Evolutionary conservation across 2,329 filamentous ascomycete genomes (phyloP), one percentile per base, ranked within the genome.

Genomic region (Trichoderma sp.): DNA sequence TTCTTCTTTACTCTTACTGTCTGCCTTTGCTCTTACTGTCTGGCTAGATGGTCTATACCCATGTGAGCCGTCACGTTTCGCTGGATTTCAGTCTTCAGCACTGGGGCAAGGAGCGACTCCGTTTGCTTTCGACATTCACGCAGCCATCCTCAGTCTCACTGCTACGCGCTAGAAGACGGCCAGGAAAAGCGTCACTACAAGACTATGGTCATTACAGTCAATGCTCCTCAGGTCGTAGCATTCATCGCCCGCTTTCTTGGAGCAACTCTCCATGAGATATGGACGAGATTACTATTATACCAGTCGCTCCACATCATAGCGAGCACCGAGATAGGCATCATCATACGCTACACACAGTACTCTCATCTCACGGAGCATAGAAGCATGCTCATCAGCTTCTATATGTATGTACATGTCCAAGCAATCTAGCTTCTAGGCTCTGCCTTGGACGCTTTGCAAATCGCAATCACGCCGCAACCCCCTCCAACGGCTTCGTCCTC

Each of bases 401-500:
- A 19, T 3, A 30, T 5, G 30, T 34, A 34, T 52, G 7, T 52
- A 34, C 28, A 39, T 39, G 14, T 39, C 12, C 10, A 39, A 39
- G 34, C 10, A 39, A 4, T 39, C 34, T 5, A 39, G 34, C 34
- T 39, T 52, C 50, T 52, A 15, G 28, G 6, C 0, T 28, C 34
- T 15, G 10, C 19, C 7, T 30, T 2, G 12, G 14, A 48, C 15
- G 15, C 3, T 14, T 45, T 4, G 19, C 45, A 39, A 15, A 28
- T 3, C 2, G 17, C 62, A 57, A 72, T 62, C 67, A 68, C 1
- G 61, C 59, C 10, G 66, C 69, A 15, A 68, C 72, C 44, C 75
- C 70, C 21, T 75, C 73, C 12, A 74, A 67, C 5, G 81, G 78
- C 73, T 83, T 93, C 39, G 90, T 93, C 75, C 95, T 87, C 1